Percentiles rank a stretch among this genome's conserved stretches.
Evolutionary conservation across 208 protist species (phyloP).

Genomic region (Leishmania turanica): DNA sequence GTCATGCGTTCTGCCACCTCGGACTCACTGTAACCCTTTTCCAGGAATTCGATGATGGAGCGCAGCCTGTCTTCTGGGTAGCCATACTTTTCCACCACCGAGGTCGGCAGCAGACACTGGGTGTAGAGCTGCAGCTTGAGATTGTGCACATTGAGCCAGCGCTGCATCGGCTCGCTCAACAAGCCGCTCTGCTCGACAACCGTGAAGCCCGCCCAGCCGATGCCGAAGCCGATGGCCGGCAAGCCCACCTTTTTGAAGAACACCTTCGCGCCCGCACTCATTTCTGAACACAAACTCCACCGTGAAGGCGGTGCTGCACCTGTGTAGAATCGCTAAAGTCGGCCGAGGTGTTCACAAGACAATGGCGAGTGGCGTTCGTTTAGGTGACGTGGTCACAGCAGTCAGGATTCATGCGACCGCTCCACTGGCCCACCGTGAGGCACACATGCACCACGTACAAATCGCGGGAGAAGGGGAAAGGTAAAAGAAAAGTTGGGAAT

Average conservation of each 20-base stretch:
- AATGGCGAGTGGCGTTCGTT: neutral
- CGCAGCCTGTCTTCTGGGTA: conserved; percentile 53
- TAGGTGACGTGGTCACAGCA: neutral
- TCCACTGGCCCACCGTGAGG: neutral
- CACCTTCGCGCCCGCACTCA: conserved; percentile 9
- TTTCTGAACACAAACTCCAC: neutral
- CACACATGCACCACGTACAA: neutral
- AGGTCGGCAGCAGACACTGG: conserved; percentile 53
- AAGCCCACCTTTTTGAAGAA: conserved; percentile 28
- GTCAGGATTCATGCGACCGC: neutral
- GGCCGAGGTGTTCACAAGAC: neutral
- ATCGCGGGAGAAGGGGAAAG: neutral
- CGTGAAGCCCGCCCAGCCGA: conserved; percentile 66
- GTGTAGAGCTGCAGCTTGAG: conserved; percentile 63
- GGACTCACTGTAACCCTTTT: conserved; percentile 44
- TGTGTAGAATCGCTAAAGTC: neutral
- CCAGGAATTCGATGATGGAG: conserved; percentile 47
- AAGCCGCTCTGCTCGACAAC: conserved; percentile 42
- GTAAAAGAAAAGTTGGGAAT: neutral
- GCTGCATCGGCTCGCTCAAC: conserved; percentile 41
- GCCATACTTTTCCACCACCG: conserved; percentile 59
- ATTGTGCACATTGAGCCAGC: conserved; percentile 51
- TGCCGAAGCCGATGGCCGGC: conserved; percentile 63
- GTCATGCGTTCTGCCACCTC: conserved; percentile 57
- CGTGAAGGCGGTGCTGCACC: neutral